phyloP scores from a whole-genome alignment of 441 rosid species.

The Viola pubescens region DNA sequence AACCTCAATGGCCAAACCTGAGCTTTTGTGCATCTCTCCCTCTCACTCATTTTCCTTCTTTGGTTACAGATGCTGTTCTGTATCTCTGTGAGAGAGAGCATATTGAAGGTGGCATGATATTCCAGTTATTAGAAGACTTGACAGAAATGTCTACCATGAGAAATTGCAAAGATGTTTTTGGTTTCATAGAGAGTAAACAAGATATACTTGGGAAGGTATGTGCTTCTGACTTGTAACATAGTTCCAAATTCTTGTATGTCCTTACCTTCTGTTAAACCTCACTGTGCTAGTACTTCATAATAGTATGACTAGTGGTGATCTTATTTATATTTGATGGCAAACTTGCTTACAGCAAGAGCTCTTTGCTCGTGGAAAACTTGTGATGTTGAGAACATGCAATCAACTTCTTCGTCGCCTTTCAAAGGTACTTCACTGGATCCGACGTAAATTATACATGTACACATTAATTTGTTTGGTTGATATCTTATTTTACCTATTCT shows the following conservation, averaged over 20 bases:
- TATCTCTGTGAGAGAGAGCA: conserved; percentile 96
- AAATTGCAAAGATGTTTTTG: conserved; percentile 88
- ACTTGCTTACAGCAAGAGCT: conserved; percentile 72
- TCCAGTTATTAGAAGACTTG: conserved; percentile 92
- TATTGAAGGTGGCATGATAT: conserved; percentile 98
- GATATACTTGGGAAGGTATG: conserved; percentile 86
- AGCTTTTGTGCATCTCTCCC: not conserved
- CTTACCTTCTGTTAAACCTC: conserved; percentile 1
- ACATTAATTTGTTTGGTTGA: not conserved
- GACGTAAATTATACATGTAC: not conserved
- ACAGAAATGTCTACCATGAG: conserved; percentile 98
- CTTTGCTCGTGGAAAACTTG: conserved; percentile 98
- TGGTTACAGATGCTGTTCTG: conserved; percentile 64
- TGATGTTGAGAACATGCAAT: conserved; percentile 98
- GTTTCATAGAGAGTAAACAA: conserved; percentile 91
- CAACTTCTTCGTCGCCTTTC: conserved; percentile 98
- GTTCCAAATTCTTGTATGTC: conserved; percentile 9
- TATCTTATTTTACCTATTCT: not conserved
- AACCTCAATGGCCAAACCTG: no score
- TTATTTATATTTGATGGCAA: conserved; percentile 7
- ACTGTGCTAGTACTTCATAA: not conserved
- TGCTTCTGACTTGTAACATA: conserved; percentile 4
- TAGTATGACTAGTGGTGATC: not conserved
- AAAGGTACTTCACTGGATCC: conserved; percentile 41
- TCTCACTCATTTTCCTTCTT: conserved; percentile 12